These are phyloP conservation scores for Aspergillus haitiensis DNA, from an alignment of 495 filamentous ascomycete genomes.

Conservation along the genomic window DNA sequence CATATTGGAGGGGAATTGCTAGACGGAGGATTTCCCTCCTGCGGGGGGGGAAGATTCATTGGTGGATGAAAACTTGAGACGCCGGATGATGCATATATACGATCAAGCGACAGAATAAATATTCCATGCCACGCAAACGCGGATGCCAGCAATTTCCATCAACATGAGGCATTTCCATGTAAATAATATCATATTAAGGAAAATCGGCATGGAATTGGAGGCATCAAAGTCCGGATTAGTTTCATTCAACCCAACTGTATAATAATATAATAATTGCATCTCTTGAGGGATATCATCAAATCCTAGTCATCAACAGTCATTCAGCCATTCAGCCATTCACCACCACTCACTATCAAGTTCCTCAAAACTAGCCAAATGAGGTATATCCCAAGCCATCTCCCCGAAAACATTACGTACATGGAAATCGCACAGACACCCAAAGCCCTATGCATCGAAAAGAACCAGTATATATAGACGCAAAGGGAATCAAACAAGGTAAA, in stretches of 20 bases:
- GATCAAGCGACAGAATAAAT: not conserved
- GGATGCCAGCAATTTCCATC: not conserved
- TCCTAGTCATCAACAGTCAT: slow-evolving; percentile 5
- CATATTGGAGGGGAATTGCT: not conserved
- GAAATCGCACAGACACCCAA: slow-evolving; percentile 19
- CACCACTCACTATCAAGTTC: not conserved
- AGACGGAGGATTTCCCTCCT: slow-evolving; percentile 3
- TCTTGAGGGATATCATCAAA: not conserved
- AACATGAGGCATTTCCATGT: not conserved
- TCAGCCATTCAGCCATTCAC: slow-evolving; percentile 1
- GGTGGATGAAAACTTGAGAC: slow-evolving; percentile 25
- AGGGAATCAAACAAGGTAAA: slow-evolving; percentile 11
- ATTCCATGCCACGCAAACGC: not conserved
- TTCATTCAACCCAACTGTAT: slow-evolving; percentile 11
- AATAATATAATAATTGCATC: slow-evolving; percentile 10
- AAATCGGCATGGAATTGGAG: not conserved
- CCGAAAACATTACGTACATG: slow-evolving; percentile 22
- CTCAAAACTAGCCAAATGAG: slow-evolving; percentile 12
- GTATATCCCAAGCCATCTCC: slow-evolving; percentile 23
- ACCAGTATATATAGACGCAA: slow-evolving; percentile 25
- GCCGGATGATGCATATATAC: not conserved
- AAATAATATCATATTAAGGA: not conserved
- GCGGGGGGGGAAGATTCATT: slow-evolving; percentile 11
- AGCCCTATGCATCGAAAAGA: slow-evolving; percentile 22
- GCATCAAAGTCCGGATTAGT: slow-evolving; percentile 3